phyloP scores from a whole-genome alignment of 805 yeast genomes.

The Komagataella phaffii region DNA sequence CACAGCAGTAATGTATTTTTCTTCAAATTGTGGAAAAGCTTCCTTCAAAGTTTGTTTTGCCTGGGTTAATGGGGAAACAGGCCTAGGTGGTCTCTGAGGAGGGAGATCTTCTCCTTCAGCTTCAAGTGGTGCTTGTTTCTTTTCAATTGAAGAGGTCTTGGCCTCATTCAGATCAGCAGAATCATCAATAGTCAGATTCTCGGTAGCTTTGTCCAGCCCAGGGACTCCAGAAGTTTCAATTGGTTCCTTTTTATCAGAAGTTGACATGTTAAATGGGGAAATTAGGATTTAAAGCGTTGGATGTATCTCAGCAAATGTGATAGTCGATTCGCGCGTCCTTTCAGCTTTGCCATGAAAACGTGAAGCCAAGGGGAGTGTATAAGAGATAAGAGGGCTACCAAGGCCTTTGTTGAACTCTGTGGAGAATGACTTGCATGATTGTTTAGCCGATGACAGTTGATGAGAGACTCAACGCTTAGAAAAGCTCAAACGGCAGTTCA shows the following conservation, averaged over 20 bases:
- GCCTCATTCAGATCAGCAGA: background rate
- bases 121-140: background rate
- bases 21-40: constrained; percentile 77
- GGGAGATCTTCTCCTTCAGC: constrained; percentile 10
- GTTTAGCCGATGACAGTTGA: background rate
- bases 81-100: constrained; percentile 44
- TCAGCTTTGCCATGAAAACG: background rate
- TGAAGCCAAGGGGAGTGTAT: background rate
- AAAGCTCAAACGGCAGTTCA: too few species aligned
- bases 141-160: background rate
- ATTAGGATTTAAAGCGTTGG: background rate
- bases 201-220: background rate
- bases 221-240: background rate
- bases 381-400: background rate
- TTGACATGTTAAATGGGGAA: background rate
- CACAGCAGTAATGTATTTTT: constrained; percentile 58
- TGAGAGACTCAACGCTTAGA: too few species aligned
- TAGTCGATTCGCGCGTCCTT: background rate
- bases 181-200: background rate
- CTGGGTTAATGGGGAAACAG: constrained; percentile 43
- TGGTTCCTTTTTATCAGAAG: background rate
- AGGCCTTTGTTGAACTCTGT: background rate
- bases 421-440: background rate
- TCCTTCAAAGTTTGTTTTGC: constrained; percentile 53
- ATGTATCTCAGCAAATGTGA: background rate